Base-by-base conservation (phyloP, 2,329 filamentous ascomycete genomes). In the Alternaria longipes region DNA sequence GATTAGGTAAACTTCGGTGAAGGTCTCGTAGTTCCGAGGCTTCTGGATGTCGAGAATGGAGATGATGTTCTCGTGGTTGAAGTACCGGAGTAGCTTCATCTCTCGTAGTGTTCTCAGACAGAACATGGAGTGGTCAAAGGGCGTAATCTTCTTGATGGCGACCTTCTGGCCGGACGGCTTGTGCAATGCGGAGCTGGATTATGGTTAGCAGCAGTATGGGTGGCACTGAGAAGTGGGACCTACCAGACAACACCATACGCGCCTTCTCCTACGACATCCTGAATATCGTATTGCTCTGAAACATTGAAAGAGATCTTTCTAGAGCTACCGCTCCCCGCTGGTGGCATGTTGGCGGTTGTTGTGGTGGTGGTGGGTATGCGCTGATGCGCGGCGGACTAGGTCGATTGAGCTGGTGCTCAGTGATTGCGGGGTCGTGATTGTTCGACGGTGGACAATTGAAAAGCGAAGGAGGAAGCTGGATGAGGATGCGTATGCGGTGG, bases 21-120 rank as follows among this genome's bases (percentile, higher is more conserved):
- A 99, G 54, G 89, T 91, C 78, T 98, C 94, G 77, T 96, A 98
- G 84, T 91, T 97, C 74, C 94, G 88, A 42, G 95, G 95, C 84
- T 97, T 97, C 83, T 99, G 95, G 72, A 99, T 99, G 80, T 99
- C 95, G 71, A 99, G 89, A 73, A 99, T 99, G 54, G 94, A 98
- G 79, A 99, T 99, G 84, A 99, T 98, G 82, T 99, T 99, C 83
- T 99, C 95, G 79, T 99, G 95, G 83, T 98, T 99, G 85, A 99
- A 99, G 83, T 99, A 98, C 74, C 95, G 89, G 75, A 99, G 84
- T 59, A 99, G 86, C 87, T 99, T 99, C 95, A 99, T 99, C 83
- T 99, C 95, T 81, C 95, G 93, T 69, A 99, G 85, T 1, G 95
- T 99, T 79, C 95, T 87, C 74, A 99, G 84, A 80, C 94, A 97